phyloP scores from a whole-genome alignment of 108 stramenopile species.

The Stephanodiscus minutulus region DNA sequence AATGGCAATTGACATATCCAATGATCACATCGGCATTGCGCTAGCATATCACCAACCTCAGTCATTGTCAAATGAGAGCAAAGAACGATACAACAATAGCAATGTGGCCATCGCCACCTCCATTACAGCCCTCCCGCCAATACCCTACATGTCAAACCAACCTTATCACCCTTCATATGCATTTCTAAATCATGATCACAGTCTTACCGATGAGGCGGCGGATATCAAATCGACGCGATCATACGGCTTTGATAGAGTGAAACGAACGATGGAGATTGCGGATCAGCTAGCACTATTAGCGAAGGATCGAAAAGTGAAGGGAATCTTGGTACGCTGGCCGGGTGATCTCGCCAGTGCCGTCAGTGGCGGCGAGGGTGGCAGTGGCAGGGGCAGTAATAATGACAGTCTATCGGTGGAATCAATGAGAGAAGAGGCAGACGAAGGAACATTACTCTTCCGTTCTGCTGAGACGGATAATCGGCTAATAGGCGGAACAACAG shows the following conservation, averaged over 20 bases:
- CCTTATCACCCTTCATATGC: conserved; percentile 35
- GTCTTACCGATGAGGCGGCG: conserved; percentile 1
- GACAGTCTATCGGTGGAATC: conserved; percentile 6
- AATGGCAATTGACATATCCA: conserved; percentile 31
- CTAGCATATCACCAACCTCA: conserved; percentile 34
- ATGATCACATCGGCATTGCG: conserved; percentile 27
- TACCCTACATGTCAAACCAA: conserved; percentile 33
- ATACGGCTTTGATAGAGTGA: conserved; percentile 12
- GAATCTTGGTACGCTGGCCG: conserved; percentile 38
- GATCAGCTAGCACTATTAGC: conserved; percentile 30
- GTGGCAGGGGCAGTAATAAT: background rate
- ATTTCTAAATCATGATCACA: conserved; percentile 26
- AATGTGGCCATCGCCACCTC: conserved; percentile 10
- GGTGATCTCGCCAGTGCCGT: conserved; percentile 23
- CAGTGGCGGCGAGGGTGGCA: conserved; percentile 2
- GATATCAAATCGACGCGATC: conserved; percentile 1
- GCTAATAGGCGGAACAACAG: background rate
- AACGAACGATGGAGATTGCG: conserved; percentile 34
- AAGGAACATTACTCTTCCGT: conserved; percentile 6
- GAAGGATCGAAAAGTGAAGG: conserved; percentile 25
- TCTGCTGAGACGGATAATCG: background rate
- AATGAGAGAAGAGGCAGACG: background rate
- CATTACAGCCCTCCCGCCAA: conserved; percentile 29
- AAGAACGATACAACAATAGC: conserved; percentile 2
- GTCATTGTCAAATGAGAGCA: background rate